Evolutionary conservation across 2,329 filamentous ascomycete genomes (phyloP).

Genomic region (Fusarium metavorans): DNA sequence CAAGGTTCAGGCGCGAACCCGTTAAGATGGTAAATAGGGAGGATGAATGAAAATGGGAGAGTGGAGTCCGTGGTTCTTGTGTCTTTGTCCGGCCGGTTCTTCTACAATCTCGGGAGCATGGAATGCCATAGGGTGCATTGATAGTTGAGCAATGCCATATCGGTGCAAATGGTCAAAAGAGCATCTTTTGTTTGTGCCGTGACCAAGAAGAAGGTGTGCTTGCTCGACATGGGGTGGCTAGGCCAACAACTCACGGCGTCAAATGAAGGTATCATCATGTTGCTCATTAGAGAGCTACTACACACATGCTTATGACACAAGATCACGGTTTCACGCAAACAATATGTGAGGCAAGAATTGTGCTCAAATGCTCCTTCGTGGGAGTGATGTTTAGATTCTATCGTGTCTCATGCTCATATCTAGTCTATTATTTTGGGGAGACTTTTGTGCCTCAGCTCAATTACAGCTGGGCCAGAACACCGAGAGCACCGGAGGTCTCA

Average conservation of each 20-base stretch:
- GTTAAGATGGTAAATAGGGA: conserved; percentile 61
- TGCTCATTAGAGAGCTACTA: conserved; percentile 6
- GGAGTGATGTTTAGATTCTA: conserved; percentile 30
- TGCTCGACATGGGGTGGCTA: conserved; percentile 12
- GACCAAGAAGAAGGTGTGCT: conserved; percentile 22
- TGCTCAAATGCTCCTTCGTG: conserved; percentile 18
- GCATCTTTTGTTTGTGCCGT: conserved; percentile 33
- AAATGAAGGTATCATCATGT: conserved; percentile 15
- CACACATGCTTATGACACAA: conserved; percentile 4
- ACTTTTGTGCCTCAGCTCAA: conserved; percentile 4
- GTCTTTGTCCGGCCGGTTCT: conserved; percentile 57
- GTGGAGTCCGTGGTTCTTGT: conserved; percentile 57
- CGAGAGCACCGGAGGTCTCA: conserved; percentile 64
- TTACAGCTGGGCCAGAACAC: conserved; percentile 66
- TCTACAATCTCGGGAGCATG: conserved; percentile 57
- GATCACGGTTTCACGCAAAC: conserved; percentile 10
- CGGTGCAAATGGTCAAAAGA: conserved; percentile 50
- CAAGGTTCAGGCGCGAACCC: conserved; percentile 89
- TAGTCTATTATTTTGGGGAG: conserved; percentile 9
- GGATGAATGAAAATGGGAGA: conserved; percentile 46
- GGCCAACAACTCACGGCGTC: conserved; percentile 28
- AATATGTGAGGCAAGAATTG: background rate
- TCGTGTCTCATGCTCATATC: conserved; percentile 35
- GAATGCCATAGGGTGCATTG: conserved; percentile 58
- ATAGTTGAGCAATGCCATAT: conserved; percentile 55